Evolutionary conservation across 176 grass and related monocot species (phyloP), one percentile per base, ranked within the genome.

Genomic region (Avena sativa): DNA sequence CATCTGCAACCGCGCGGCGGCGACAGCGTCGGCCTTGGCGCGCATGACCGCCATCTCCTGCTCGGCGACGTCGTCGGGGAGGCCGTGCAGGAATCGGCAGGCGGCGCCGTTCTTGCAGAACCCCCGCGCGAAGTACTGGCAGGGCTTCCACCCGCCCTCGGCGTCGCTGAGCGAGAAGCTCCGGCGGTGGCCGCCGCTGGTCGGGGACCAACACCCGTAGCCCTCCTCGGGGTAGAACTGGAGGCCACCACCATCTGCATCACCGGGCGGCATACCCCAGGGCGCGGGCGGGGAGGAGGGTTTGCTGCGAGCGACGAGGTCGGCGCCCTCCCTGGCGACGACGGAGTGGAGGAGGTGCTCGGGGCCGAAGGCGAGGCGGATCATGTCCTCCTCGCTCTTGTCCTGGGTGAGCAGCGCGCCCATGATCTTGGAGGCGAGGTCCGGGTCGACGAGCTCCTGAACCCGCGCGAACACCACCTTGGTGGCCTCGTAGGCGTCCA

Each of bases 401-500:
- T 97, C 95, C 68, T 92, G 80, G 71, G 88, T 84, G 63, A 97
- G 85, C 2, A 97, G 80, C 16, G 88, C 19, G 48, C 95, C 89
- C 85, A 97, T 91, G 80, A 97, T 93, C 87, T 87, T 95, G 62
- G 91, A 89, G 14, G 93, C 89, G 83, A 95, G 85, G 38, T 93
- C 91, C 2, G 93, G 93, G 77, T 97, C 74, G 49, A 77, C 93
- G 46, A 97, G 79, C 6, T 50, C 69, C 15, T 89, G 93, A 30
- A 97, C 87, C 11, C 95, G 88, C 16, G 88, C 89, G 87, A 93
- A 93, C 12, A 95, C 93, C 47, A 89, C 89, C 83, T 87, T 91
- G 50, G 87, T 93, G 23, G 91, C 89, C 89, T 97, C 95, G 77
- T 91, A 93, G 53, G 91, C 82, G 47, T 91, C 93, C 95, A 95